Evolutionary conservation across 176 grass and related monocot genomes (phyloP).

Genomic region (Musa schizocarpa): DNA sequence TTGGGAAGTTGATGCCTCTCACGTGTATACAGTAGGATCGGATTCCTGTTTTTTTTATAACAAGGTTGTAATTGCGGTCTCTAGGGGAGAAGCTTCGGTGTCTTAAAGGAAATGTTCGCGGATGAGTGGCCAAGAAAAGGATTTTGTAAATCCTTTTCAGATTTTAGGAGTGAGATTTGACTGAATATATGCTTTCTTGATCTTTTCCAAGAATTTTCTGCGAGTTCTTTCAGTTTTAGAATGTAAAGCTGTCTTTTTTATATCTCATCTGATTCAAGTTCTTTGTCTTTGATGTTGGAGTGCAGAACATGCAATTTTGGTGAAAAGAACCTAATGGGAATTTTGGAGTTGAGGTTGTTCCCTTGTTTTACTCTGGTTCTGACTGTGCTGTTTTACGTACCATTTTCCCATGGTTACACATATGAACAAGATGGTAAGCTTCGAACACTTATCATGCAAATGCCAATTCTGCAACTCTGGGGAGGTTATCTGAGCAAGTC

Average conservation of each 20-base stretch:
- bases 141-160: no score
- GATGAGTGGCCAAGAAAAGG: background rate
- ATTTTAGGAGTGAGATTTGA: no score
- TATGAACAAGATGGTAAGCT: slow-evolving; percentile 12
- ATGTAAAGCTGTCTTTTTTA: background rate
- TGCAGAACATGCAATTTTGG: background rate
- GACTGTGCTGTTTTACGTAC: background rate
- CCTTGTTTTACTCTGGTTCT: background rate
- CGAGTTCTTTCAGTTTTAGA: background rate
- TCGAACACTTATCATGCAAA: background rate
- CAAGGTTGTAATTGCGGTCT: background rate
- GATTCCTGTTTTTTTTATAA: no score
- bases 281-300: background rate
- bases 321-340: background rate
- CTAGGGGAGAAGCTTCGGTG: background rate
- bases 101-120: background rate
- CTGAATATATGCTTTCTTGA: background rate
- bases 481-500: background rate
- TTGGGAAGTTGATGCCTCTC: no score
- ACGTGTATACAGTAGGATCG: no score
- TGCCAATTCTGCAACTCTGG: background rate
- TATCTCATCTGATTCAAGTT: background rate
- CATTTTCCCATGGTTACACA: slow-evolving; percentile 2
- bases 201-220: background rate
- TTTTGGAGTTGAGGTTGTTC: background rate